Evolutionary conservation across 1,284 basidiomycete species (phyloP), one percentile per base, ranked within the genome.

Genomic region (Taiwanofungus camphoratus): DNA sequence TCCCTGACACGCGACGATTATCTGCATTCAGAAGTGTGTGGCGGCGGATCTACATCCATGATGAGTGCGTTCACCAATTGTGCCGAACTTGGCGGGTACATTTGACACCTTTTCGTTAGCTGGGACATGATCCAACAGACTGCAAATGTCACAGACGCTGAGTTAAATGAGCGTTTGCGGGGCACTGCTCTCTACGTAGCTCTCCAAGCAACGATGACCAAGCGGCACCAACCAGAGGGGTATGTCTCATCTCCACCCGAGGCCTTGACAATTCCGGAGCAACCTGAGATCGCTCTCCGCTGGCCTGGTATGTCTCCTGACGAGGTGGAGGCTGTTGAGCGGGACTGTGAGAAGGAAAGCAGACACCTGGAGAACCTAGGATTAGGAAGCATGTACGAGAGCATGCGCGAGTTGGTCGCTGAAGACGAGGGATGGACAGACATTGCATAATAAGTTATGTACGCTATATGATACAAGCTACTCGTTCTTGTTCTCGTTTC

Each of bases 41-140:
- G 94, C 74, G 92, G 29, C 72, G 94, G 22, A 77, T 94, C 36
- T 94, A 90, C 57, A 72, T 88, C 33, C 80, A 88, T 42, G 92
- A 97, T 60, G 82, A 96, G 90, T 94, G 59, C 55, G 82, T 68
- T 7, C 22, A n/a, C 26, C 35, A 29, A 12, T 29, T 39, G 22
- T 30, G 23, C 30, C 39, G 26, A 31, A 19, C 15, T 11, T 36
- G 24, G 20, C 36, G 11, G n/a, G 33, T 9, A 12, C 6, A n/a
- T 40, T 31, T 30, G 23, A 32, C 5, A 8, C 20, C 19, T 26
- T 1, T 42, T 2, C n/a, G 8, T 19, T 49, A 92, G 88, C 57
- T 92, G 89, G 88, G 66, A 77, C 39, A 60, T 63, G 8, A 78
- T 92, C 41, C 74, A 76, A 29, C 74, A 77, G 55, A 88, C 87